Evolutionary conservation across 345 rosid species (phyloP).

Genomic region (Schrenkiella parvula): DNA sequence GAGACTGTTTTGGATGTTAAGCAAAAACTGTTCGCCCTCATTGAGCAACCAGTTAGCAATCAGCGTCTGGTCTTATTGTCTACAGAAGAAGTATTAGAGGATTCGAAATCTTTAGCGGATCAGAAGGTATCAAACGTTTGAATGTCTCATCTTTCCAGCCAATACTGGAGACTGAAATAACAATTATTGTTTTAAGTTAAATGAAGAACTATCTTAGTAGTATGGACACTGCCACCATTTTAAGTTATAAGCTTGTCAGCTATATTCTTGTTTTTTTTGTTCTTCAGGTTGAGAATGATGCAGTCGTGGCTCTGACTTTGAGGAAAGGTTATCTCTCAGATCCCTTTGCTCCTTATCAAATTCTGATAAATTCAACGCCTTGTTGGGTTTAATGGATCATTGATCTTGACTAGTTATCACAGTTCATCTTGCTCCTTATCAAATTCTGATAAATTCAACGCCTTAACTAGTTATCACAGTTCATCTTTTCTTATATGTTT

Average conservation of each 20-base stretch:
- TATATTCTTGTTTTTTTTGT: background rate
- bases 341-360: constrained; percentile 5
- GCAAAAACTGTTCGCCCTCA: constrained; percentile 62
- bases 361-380: background rate
- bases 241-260: background rate
- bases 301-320: constrained; percentile 79
- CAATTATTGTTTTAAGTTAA: background rate
- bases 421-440: constrained; percentile 19
- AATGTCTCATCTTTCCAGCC: background rate
- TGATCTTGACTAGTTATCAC: background rate
- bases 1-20: constrained; percentile 70
- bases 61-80: constrained; percentile 65
- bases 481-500: background rate
- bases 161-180: background rate
- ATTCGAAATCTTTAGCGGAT: constrained; percentile 76
- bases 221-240: background rate
- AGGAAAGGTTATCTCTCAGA: constrained; percentile 58
- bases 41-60: constrained; percentile 61
- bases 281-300: constrained; percentile 94
- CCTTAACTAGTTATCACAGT: background rate
- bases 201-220: background rate
- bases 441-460: too few relatives aligned
- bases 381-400: too few relatives aligned
- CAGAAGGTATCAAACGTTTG: constrained; percentile 49
- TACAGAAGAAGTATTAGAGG: constrained; percentile 61